These are phyloP conservation scores for Exophiala lecanii-corni DNA, from an alignment of 2,329 filamentous ascomycete genomes.

Conservation along the genomic window DNA sequence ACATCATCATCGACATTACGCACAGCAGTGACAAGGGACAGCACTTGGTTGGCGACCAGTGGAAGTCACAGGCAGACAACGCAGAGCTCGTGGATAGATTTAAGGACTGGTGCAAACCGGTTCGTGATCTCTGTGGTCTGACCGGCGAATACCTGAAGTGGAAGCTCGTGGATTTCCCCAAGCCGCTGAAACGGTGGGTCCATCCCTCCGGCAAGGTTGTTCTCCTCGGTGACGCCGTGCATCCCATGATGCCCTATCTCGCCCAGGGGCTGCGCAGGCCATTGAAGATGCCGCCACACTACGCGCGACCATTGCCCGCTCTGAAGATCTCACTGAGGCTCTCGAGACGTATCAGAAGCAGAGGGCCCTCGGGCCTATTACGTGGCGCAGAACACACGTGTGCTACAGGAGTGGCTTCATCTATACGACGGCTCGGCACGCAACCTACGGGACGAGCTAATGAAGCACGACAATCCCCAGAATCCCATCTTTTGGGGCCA, in stretches of 20 bases:
- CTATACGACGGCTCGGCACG: slow-evolving; percentile 28
- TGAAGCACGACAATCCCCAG: slow-evolving; percentile 23
- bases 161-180: slow-evolving; percentile 26
- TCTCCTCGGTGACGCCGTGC: slow-evolving; percentile 40
- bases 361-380: slow-evolving; percentile 24
- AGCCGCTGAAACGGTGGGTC: slow-evolving; percentile 31
- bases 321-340: slow-evolving; percentile 9
- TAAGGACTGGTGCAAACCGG: slow-evolving; percentile 29
- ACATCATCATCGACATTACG: slow-evolving; percentile 31
- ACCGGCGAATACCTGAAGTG: slow-evolving; percentile 26
- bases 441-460: slow-evolving; percentile 28
- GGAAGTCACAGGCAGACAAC: slow-evolving; percentile 29
- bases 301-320: slow-evolving; percentile 16
- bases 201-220: slow-evolving; percentile 30
- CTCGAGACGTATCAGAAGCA: slow-evolving; percentile 44
- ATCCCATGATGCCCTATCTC: slow-evolving; percentile 44
- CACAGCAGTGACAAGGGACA: slow-evolving; percentile 22
- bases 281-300: slow-evolving; percentile 41
- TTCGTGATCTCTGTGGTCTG: slow-evolving; percentile 28
- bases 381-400: slow-evolving; percentile 29
- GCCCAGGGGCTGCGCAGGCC: slow-evolving; percentile 42
- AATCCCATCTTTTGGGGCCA: slow-evolving; percentile 32
- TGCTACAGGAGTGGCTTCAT: slow-evolving; percentile 32
- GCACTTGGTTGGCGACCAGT: slow-evolving; percentile 26
- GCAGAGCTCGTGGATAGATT: slow-evolving; percentile 28